phyloP scores from a whole-genome alignment of 805 yeast species.

The Saturnispora kantuleensis region DNA sequence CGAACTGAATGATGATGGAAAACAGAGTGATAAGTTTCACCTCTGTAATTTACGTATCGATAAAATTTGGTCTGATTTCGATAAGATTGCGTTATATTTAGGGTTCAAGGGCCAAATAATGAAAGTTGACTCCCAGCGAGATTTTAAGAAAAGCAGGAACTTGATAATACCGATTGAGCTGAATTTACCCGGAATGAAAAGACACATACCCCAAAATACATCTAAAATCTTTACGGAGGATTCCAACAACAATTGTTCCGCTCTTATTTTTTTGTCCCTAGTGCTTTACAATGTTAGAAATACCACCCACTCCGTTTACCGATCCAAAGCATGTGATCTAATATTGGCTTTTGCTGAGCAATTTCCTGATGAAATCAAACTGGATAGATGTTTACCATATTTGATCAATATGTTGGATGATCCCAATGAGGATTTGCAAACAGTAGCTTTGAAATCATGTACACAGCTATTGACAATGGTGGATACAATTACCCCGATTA shows the following conservation, averaged over 20 bases:
- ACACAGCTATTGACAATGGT: constrained; percentile 62
- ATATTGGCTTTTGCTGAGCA: constrained; percentile 68
- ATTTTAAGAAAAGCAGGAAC: constrained; percentile 10
- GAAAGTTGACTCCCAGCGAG: constrained; percentile 9
- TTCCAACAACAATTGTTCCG: constrained; percentile 33
- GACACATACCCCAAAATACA: constrained; percentile 34
- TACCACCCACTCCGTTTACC: constrained; percentile 47
- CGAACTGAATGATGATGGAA: neutral
- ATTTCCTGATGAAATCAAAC: constrained; percentile 70
- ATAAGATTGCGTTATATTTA: constrained; percentile 34
- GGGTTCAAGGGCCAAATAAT: constrained; percentile 26
- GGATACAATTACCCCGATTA: constrained; percentile 58
- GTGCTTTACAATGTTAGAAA: constrained; percentile 53
- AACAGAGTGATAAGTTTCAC: constrained; percentile 17
- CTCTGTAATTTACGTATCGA: constrained; percentile 50
- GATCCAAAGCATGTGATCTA: constrained; percentile 65
- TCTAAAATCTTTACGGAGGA: constrained; percentile 19
- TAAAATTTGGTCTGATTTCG: constrained; percentile 50
- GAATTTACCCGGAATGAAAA: constrained; percentile 43
- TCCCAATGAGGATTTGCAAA: constrained; percentile 51
- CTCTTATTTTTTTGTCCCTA: constrained; percentile 47
- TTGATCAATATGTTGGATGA: constrained; percentile 67
- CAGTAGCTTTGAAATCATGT: constrained; percentile 51
- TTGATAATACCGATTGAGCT: constrained; percentile 32
- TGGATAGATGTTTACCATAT: constrained; percentile 81